Percentiles rank a stretch among this genome's conserved stretches.
These are phyloP conservation scores for Monosporascus sp. DNA, from an alignment of 2,329 filamentous ascomycete genomes.

Conservation along the genomic window DNA sequence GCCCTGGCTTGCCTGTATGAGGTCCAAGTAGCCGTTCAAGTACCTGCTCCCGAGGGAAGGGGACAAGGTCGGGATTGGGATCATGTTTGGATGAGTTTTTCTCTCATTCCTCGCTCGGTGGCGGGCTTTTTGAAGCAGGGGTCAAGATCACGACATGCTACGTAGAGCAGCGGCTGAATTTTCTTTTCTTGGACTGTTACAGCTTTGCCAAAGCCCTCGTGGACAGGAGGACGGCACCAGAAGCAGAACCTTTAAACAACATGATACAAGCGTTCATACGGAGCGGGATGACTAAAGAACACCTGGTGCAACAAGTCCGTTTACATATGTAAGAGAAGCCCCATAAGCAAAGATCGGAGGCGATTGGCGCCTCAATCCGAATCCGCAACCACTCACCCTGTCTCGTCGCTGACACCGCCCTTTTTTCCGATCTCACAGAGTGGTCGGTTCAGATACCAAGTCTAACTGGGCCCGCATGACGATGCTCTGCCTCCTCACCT, in stretches of 20 bases:
- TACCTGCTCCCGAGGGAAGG: conserved; percentile 30
- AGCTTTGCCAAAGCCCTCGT: conserved; percentile 23
- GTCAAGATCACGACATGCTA: too few species aligned
- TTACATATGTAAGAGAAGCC: conserved; percentile 30
- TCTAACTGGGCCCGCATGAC: conserved; percentile 22
- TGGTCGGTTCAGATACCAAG: conserved; percentile 19
- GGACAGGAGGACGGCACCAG: conserved; percentile 21
- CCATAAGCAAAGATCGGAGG: too few species aligned
- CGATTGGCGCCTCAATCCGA: too few species aligned
- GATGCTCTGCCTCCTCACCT: conserved; percentile 18
- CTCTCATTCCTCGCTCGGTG: too few species aligned
- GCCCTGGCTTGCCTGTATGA: conserved; percentile 28
- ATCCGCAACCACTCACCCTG: too few species aligned
- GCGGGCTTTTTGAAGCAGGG: too few species aligned
- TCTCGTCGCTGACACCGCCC: too few species aligned
- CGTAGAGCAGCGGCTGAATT: neutral
- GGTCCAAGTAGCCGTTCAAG: conserved; percentile 33
- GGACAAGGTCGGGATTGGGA: conserved; percentile 33
- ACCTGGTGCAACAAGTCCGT: conserved; percentile 34
- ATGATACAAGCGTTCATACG: conserved; percentile 36
- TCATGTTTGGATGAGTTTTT: conserved; percentile 30
- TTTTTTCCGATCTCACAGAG: conserved; percentile 4
- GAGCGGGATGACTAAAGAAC: conserved; percentile 28
- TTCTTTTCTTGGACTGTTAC: conserved; percentile 5
- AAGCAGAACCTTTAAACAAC: conserved; percentile 24